Percentiles rank a stretch among this genome's conserved stretches.
Evolutionary conservation across 495 filamentous ascomycete species (phyloP).

Genomic region (Xylaria acuta): DNA sequence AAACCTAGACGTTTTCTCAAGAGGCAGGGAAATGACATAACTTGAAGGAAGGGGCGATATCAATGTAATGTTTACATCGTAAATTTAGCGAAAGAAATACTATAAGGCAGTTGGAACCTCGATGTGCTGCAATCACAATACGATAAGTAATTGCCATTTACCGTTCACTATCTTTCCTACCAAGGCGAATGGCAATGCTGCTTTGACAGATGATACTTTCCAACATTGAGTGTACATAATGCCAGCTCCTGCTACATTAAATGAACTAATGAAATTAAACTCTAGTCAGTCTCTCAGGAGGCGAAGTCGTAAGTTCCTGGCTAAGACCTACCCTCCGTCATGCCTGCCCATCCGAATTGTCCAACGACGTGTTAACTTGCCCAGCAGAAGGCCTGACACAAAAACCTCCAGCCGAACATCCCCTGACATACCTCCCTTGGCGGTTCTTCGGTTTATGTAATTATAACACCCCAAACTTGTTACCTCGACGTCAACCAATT

Average conservation of each 20-base stretch:
- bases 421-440: not conserved
- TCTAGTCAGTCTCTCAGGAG: not conserved
- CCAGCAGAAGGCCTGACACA: not conserved
- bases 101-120: not conserved
- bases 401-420: not conserved
- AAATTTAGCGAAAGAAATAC: not conserved
- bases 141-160: not conserved
- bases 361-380: not conserved
- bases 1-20: not conserved
- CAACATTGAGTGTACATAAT: not conserved
- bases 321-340: not conserved
- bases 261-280: not conserved
- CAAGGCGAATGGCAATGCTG: not conserved
- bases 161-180: not conserved
- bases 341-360: not conserved
- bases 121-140: not conserved
- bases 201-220: not conserved
- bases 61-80: not conserved
- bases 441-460: not conserved
- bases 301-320: not conserved
- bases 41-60: too few relatives aligned
- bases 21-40: not conserved
- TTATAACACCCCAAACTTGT: not conserved
- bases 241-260: not conserved
- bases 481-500: not conserved